Percentiles rank a stretch among this genome's conserved stretches.
These are phyloP conservation scores for Phytophthora melonis DNA, from an alignment of 352 stramenopile species.

Conservation along the genomic window DNA sequence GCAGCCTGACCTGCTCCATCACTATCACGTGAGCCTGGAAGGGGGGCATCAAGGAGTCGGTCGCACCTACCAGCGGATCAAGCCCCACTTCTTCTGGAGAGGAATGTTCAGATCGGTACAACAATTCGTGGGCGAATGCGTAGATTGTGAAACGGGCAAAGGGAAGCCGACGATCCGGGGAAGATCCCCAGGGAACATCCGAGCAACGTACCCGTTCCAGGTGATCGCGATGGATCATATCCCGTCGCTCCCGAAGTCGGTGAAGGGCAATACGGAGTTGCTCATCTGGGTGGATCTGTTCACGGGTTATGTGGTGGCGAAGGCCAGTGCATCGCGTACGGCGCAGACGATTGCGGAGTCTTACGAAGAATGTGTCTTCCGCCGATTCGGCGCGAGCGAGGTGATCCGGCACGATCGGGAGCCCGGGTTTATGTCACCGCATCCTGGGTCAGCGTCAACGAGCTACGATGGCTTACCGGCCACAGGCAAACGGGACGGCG, in stretches of 20 bases:
- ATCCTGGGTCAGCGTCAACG: neutral
- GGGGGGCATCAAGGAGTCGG: constrained; percentile 3
- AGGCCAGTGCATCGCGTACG: neutral
- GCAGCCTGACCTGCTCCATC: constrained; percentile 4
- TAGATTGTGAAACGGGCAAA: neutral
- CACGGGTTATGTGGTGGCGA: neutral
- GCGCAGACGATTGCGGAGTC: neutral
- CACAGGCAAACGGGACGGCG: neutral
- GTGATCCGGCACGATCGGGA: neutral
- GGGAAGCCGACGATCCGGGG: too few species aligned
- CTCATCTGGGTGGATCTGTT: neutral
- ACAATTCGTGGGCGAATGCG: neutral
- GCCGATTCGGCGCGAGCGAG: neutral
- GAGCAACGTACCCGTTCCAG: too few species aligned
- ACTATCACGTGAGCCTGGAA: neutral
- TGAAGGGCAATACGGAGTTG: too few species aligned
- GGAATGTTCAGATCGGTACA: neutral
- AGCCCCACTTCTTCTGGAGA: neutral
- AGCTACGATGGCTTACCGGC: neutral
- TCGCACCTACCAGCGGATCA: constrained; percentile 1
- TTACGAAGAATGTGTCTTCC: neutral
- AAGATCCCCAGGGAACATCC: too few species aligned
- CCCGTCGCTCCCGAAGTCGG: too few species aligned
- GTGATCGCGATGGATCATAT: too few species aligned
- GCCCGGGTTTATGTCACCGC: neutral